Conservation (phyloP, 306 rosid genomes). For the Prunus padus region DNA sequence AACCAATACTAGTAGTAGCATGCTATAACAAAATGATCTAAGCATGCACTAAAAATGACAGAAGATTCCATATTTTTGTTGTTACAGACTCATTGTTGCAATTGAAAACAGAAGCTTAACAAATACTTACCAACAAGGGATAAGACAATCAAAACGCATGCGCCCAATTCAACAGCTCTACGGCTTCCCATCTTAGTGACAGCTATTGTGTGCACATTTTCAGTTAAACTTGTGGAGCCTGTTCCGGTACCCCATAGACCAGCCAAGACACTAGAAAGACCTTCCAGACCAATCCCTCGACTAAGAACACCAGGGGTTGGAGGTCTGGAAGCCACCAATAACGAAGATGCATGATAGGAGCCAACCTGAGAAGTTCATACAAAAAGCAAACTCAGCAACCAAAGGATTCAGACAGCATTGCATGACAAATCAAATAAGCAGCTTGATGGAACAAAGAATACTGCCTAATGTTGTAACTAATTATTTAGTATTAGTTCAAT, state of each 20-base stretch:
- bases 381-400: constrained; percentile 35
- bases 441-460: neutral
- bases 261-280: constrained; percentile 88
- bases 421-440: constrained; percentile 8
- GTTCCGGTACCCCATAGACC: constrained; percentile 99
- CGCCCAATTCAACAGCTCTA: constrained; percentile 91
- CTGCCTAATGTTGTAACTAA: neutral
- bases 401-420: constrained; percentile 21
- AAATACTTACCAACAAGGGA: constrained; percentile 81
- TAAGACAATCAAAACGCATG: constrained; percentile 69
- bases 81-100: neutral
- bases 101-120: constrained; percentile 23
- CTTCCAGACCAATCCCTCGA: constrained; percentile 97
- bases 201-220: constrained; percentile 95
- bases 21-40: neutral
- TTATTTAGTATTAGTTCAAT: neutral
- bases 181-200: constrained; percentile 99
- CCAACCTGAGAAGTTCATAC: constrained; percentile 67
- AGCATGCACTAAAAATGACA: neutral
- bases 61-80: constrained; percentile 1
- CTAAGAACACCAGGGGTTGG: constrained; percentile 95
- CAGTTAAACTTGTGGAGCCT: constrained; percentile 87
- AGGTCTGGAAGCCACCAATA: constrained; percentile 96
- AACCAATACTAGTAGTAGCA: neutral
- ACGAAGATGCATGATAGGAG: constrained; percentile 91